phyloP scores from a whole-genome alignment of 73 alveolate genomes.

The Symbiodinium pilosum region DNA sequence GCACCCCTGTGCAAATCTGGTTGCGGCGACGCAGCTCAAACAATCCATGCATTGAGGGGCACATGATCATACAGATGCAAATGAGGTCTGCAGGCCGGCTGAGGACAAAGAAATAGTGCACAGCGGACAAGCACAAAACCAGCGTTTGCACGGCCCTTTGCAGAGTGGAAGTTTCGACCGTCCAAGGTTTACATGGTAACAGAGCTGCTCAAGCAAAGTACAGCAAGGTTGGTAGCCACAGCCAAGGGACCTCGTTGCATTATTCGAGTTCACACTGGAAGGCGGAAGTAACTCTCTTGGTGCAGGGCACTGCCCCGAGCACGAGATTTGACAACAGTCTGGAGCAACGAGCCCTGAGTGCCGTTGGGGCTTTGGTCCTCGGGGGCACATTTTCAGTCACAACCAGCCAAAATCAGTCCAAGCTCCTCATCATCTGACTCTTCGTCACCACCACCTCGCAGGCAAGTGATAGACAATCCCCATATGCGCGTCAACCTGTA shows the following conservation, averaged over 20 bases:
- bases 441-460: conserved; percentile 87
- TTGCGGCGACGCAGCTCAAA: neutral
- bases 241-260: neutral
- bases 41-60: too few relatives aligned
- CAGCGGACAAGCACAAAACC: too few relatives aligned
- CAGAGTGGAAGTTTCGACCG: too few relatives aligned
- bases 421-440: conserved; percentile 82
- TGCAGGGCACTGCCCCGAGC: neutral
- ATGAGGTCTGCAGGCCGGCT: too few relatives aligned
- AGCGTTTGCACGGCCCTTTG: too few relatives aligned
- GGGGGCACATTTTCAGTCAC: neutral
- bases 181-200: too few relatives aligned
- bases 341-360: neutral
- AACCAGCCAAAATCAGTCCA: neutral
- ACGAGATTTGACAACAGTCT: neutral
- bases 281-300: neutral
- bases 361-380: neutral
- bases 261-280: neutral
- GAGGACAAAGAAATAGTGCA: too few relatives aligned
- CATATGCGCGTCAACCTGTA: too few relatives aligned
- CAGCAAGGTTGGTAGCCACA: neutral
- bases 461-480: too few relatives aligned
- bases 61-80: too few relatives aligned
- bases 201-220: neutral
- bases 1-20: neutral